Conservation (phyloP, 164 flowering plant species). For the Cinnamomum chago region DNA sequence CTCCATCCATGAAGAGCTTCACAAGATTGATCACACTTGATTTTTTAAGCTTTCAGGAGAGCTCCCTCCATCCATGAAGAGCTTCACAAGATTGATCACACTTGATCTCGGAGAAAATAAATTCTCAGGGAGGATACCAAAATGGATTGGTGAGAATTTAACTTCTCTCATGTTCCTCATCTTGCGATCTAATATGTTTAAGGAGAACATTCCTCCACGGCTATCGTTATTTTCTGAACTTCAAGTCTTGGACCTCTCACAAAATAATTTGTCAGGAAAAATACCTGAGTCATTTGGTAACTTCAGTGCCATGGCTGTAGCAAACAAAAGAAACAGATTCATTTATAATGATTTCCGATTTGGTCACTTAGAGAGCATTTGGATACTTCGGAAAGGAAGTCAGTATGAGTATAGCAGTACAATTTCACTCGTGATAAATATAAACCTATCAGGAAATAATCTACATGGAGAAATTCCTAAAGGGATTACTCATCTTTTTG, state of each 20-base stretch:
- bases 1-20: slow-evolving; percentile 1
- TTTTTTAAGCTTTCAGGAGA: slow-evolving; percentile 1
- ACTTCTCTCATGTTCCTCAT: not conserved
- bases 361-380: not conserved
- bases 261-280: not conserved
- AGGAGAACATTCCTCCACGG: not conserved
- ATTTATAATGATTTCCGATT: not conserved
- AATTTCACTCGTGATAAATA: not conserved
- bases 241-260: slow-evolving; percentile 6
- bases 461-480: slow-evolving; percentile 4
- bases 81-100: not conserved
- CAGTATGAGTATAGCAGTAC: not conserved
- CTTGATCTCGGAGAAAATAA: not conserved
- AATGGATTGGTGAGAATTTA: not conserved
- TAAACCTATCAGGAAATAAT: slow-evolving; percentile 6
- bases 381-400: not conserved
- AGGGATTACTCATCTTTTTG: not conserved
- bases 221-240: not conserved
- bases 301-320: not conserved
- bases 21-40: not conserved
- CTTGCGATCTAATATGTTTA: slow-evolving; percentile 3
- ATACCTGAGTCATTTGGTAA: not conserved
- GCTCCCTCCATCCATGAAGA: slow-evolving; percentile 1
- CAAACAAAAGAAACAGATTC: not conserved
- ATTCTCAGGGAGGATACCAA: not conserved